Evolutionary conservation across 1,284 basidiomycete genomes (phyloP), one percentile per base, ranked within the genome.

Genomic region (Fomes fomentarius): DNA sequence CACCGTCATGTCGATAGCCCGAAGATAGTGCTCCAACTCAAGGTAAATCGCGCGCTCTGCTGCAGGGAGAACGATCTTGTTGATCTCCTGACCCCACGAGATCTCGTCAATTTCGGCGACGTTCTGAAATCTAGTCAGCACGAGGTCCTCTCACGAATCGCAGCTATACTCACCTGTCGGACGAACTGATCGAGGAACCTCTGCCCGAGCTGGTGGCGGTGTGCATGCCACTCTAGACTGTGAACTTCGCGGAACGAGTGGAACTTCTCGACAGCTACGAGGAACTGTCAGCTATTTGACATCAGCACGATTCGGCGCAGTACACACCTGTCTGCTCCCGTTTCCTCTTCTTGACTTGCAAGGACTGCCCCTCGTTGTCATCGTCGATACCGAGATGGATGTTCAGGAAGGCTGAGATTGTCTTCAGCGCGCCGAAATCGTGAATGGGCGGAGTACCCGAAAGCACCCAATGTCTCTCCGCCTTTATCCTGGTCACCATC

Each of bases 91-190:
- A 1, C 82, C 81, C 68, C 86, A 93, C 1, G 91, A 90, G 56
- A 98, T 96, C 70, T 98, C 96, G 59, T 95, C 94, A 50, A 98
- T 98, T 74, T 98, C 96, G 7, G 95, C 94, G 52, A 96, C 88
- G 69, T 98, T 98, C 87, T 97, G 64, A 12, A 58, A 50, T 39
- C 50, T 25, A 24, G 51, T 37, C 40, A 43, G 42, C 24, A 45
- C 19, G 21, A 37, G 31, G 41, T 5, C 3, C 7, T 19, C 31
- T 37, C 14, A 24, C 6, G 37, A 1, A 37, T 3, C 4, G 48
- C 24, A 44, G 12, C 33, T 26, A n/a, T 68, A 79, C 34, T 62
- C 3, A 90, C 90, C 78, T 92, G 93, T 61, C 93, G 84, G 54
- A 95, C 91, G 66, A 93, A 95, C 41, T 78, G 83, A 64, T 95